Conservation (phyloP, 208 protist species). For the Leishmania braziliensis region DNA sequence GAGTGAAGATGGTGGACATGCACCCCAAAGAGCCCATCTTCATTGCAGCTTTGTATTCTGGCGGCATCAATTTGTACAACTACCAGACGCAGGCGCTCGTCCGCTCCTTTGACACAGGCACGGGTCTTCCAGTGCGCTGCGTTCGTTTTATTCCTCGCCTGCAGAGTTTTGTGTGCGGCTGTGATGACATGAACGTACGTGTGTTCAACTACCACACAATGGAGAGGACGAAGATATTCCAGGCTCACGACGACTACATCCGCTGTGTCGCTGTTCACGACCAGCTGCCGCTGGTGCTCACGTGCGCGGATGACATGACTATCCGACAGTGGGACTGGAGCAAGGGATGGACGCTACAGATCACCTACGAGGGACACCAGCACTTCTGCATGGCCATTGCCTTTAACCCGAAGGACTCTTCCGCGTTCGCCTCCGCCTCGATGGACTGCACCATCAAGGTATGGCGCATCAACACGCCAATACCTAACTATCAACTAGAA, state of each 20-base stretch:
- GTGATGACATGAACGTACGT: conserved; percentile 95
- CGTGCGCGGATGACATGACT: conserved; percentile 98
- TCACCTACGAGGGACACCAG: conserved; percentile 97
- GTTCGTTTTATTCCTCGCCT: conserved; percentile 97
- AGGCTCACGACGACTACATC: conserved; percentile 98
- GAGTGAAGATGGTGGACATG: conserved; percentile 99
- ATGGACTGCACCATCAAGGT: conserved; percentile 97
- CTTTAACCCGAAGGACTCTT: conserved; percentile 99
- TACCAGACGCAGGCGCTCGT: conserved; percentile 96
- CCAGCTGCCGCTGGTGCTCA: conserved; percentile 94
- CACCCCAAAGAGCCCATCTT: conserved; percentile 98
- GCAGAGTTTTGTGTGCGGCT: conserved; percentile 96
- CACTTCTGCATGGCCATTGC: conserved; percentile 98
- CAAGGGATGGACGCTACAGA: conserved; percentile 91
- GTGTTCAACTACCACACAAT: conserved; percentile 99
- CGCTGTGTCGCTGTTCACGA: conserved; percentile 98
- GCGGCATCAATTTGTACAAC: conserved; percentile 97
- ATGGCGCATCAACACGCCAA: conserved; percentile 92
- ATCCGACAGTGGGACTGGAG: conserved; percentile 99
- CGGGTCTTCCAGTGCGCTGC: conserved; percentile 92
- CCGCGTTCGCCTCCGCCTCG: conserved; percentile 97
- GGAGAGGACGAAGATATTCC: conserved; percentile 97
- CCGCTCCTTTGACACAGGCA: conserved; percentile 97
- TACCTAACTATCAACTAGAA: conserved; percentile 97
- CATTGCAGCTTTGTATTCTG: conserved; percentile 94